Evolutionary conservation across 345 rosid genomes (phyloP), one percentile per base, ranked within the genome.

Genomic region (Orychophragmus violaceus): DNA sequence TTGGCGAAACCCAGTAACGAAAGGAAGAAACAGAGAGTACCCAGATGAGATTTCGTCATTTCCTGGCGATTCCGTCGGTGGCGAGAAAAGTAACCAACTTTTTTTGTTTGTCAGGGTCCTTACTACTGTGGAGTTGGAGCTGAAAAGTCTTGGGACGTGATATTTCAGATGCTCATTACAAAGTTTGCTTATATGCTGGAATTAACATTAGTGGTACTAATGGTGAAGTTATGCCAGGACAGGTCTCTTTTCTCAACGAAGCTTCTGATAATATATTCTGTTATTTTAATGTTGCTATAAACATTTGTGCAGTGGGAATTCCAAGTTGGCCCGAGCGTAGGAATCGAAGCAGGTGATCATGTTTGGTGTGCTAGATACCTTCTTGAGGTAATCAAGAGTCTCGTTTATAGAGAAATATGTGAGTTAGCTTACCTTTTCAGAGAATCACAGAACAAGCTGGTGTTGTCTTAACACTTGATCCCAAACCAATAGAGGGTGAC

Each of bases 211-310:
- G 94, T 70, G 98, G 97, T 41, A 93, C 97, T 76, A 93, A 93
- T 22, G 98, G 97, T 39, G 97, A 93, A 83, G 97, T 93, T 72
- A 93, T 93, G 98, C 98, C 97, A 0, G 97, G 97, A 72, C 97
- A 93, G 97, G 98, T 93, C 45, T 41, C 46, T 41, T 37, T 41
- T 14, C 1, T 48, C 7, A 5, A 37, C 33, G 6, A 39, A 19
- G 32, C 27, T 69, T 27, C 18, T 39, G 21, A 10, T n/a, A n/a
- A n/a, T n/a, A n/a, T n/a, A n/a, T n/a, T n/a, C n/a, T 5, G 9
- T 32, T 29, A 9, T 22, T 46, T 45, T 36, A 14, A 12, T 33
- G 11, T 17, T 28, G 1, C 19, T 56, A 29, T 42, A 50, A 60
- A 17, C 22, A 62, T 28, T 62, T 62, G 5, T 76, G 79, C 73